Conservation (phyloP, 1,284 basidiomycete genomes). For the Naganishia cerealis region DNA sequence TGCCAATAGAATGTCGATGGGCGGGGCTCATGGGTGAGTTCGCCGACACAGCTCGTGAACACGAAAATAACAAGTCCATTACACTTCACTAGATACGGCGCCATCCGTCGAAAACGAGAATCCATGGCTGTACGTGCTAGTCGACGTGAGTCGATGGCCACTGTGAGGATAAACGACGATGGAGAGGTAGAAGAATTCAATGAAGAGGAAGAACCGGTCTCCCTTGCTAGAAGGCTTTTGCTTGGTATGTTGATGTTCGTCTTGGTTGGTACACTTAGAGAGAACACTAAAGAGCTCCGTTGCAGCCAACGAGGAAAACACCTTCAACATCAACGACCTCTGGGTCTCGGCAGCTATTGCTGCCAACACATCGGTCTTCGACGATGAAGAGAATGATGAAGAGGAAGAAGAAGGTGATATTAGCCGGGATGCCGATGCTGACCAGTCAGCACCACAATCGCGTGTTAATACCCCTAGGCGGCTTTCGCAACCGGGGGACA, state of each 20-base stretch:
- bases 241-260: constrained; percentile 56
- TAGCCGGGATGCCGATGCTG: constrained; percentile 38
- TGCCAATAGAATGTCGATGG: constrained; percentile 49
- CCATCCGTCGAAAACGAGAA: constrained; percentile 54
- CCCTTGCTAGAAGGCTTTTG: constrained; percentile 84
- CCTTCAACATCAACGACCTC: constrained; percentile 55
- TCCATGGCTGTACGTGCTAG: constrained; percentile 53
- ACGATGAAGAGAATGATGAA: constrained; percentile 50
- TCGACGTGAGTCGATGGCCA: constrained; percentile 46
- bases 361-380: constrained; percentile 53
- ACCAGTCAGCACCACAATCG: constrained; percentile 31
- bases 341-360: constrained; percentile 56
- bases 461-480: constrained; percentile 32
- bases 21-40: constrained; percentile 49
- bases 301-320: constrained; percentile 55
- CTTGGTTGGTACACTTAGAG: too few species aligned
- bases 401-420: constrained; percentile 48
- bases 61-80: constrained; percentile 28
- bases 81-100: constrained; percentile 44
- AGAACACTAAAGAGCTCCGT: neutral
- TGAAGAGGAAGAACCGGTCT: constrained; percentile 50
- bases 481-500: neutral
- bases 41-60: constrained; percentile 35
- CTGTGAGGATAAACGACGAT: constrained; percentile 21
- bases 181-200: constrained; percentile 34